A percentile compares a stretch with the other conserved stretches of the same genome.
Evolutionary conservation across 2,329 filamentous ascomycete genomes (phyloP).

Genomic region (Chrysosporium queenslandicum): DNA sequence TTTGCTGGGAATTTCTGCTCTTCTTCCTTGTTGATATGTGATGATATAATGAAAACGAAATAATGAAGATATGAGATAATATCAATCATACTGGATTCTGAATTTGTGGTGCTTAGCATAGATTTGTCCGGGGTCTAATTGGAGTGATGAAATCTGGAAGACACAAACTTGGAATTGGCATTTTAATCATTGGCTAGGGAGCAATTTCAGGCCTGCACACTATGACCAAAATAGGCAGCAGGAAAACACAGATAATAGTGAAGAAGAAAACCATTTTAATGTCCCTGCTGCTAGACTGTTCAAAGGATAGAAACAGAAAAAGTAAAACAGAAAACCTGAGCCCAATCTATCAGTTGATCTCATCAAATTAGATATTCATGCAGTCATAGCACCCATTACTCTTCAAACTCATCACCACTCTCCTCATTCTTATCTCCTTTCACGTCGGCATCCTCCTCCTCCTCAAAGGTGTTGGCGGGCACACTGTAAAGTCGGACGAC

Average conservation of each 20-base stretch:
- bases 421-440: conserved; percentile 47
- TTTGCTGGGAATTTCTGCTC: conserved; percentile 14
- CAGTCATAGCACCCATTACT: conserved; percentile 30
- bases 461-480: conserved; percentile 77
- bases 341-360: neutral
- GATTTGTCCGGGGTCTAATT: too few species aligned
- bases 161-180: neutral
- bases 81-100: neutral
- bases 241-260: neutral
- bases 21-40: conserved; percentile 18
- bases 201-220: neutral
- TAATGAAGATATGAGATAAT: conserved; percentile 4
- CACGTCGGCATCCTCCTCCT: conserved; percentile 60
- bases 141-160: too few species aligned
- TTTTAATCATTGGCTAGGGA: neutral
- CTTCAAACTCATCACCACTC: conserved; percentile 47
- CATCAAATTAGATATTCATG: conserved; percentile 17
- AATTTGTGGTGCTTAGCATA: too few species aligned
- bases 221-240: neutral
- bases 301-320: neutral
- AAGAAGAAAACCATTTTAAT: too few species aligned
- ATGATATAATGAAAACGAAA: conserved; percentile 9
- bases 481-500: conserved; percentile 90
- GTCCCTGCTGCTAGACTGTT: too few species aligned
- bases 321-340: neutral